Percentiles rank a stretch among this genome's conserved stretches.
Conservation (phyloP, 2,329 filamentous ascomycete genomes). For the Metarhizium humberi region DNA sequence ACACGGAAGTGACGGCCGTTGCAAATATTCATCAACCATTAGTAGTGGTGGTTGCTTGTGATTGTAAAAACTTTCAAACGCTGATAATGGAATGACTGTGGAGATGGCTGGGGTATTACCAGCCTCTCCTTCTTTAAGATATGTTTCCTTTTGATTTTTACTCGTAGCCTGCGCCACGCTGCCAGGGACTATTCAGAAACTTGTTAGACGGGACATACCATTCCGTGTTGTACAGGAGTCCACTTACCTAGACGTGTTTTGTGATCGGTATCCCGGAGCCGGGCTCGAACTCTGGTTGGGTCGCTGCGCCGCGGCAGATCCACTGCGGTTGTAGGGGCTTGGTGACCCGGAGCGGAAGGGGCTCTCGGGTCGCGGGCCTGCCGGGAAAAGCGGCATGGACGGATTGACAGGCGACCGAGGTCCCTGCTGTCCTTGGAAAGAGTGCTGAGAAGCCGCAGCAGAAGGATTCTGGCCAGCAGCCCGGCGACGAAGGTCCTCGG, state of each 20-base stretch:
- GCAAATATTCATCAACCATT: neutral
- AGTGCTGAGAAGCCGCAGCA: slow-evolving; percentile 19
- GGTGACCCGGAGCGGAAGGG: slow-evolving; percentile 26
- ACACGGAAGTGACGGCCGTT: neutral
- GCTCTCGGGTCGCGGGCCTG: slow-evolving; percentile 25
- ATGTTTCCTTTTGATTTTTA: slow-evolving; percentile 9
- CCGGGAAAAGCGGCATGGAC: slow-evolving; percentile 33
- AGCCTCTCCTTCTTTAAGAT: neutral
- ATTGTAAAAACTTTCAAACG: neutral
- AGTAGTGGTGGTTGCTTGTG: neutral
- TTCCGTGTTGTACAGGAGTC: too few species aligned
- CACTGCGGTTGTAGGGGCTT: slow-evolving; percentile 20
- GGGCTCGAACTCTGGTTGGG: slow-evolving; percentile 23
- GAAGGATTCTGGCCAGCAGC: slow-evolving; percentile 18
- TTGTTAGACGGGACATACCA: slow-evolving; percentile 6
- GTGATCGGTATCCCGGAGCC: slow-evolving; percentile 21
- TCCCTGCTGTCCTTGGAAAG: slow-evolving; percentile 15
- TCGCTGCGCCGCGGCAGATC: slow-evolving; percentile 15
- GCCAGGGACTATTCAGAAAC: slow-evolving; percentile 29
- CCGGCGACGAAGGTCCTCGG: slow-evolving; percentile 27
- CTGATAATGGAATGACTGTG: neutral
- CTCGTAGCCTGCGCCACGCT: slow-evolving; percentile 36
- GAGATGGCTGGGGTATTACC: neutral
- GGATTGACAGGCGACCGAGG: slow-evolving; percentile 29
- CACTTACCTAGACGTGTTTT: slow-evolving; percentile 30